A percentile compares a stretch with the other conserved stretches of the same genome.
Conservation (phyloP, 2,329 filamentous ascomycete species). For the Trichophyton verrucosum region DNA sequence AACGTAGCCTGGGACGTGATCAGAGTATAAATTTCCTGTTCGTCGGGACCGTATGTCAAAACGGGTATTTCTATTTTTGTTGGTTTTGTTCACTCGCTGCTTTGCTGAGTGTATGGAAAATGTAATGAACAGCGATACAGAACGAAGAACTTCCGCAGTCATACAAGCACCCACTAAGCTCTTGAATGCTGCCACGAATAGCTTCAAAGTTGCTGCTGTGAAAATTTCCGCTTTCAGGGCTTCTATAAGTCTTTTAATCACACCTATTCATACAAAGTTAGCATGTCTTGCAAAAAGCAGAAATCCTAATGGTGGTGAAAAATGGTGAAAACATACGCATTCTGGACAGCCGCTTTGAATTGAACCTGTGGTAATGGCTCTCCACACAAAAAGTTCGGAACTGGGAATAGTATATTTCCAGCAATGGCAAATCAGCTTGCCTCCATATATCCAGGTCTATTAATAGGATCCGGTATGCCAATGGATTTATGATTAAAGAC, state of each 20-base stretch:
- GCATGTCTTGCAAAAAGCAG: constrained; percentile 13
- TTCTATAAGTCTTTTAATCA: constrained; percentile 80
- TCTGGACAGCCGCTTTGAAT: constrained; percentile 68
- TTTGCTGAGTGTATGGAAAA: constrained; percentile 66
- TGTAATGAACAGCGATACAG: constrained; percentile 81
- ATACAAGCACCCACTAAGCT: constrained; percentile 68
- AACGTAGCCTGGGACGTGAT: constrained; percentile 23
- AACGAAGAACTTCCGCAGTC: constrained; percentile 72
- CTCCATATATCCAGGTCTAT: constrained; percentile 93
- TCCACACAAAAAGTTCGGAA: constrained; percentile 78
- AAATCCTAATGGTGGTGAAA: background rate
- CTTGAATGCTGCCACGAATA: constrained; percentile 68
- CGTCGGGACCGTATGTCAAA: constrained; percentile 22
- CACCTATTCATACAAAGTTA: constrained; percentile 44
- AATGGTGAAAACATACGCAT: constrained; percentile 59
- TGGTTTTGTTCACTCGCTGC: constrained; percentile 25
- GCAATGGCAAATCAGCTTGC: constrained; percentile 59
- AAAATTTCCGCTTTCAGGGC: constrained; percentile 78
- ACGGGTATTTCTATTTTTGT: constrained; percentile 35
- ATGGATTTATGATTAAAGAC: constrained; percentile 88
- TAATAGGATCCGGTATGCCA: constrained; percentile 83
- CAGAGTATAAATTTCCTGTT: constrained; percentile 26
- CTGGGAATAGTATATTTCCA: constrained; percentile 85
- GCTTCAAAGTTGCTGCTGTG: constrained; percentile 55
- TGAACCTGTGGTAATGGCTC: constrained; percentile 87